Evolutionary conservation across 1,284 basidiomycete species (phyloP).

Genomic region (Cryptococcus maquisensis): DNA sequence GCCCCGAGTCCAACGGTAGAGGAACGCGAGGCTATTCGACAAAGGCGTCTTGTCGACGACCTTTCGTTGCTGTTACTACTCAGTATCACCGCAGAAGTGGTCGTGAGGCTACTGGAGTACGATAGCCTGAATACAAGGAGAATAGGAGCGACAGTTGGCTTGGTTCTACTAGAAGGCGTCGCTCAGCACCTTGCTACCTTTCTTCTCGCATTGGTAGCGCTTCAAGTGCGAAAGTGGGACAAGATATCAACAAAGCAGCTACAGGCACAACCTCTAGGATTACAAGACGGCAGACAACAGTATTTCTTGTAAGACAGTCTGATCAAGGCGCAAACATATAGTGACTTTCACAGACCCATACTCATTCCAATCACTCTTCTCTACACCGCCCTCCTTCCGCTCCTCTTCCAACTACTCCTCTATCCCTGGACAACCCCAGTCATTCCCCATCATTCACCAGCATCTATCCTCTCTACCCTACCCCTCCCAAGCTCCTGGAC

Average conservation of each 20-base stretch:
- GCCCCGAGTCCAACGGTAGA: background rate
- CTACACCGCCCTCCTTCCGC: conserved; percentile 80
- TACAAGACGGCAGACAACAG: background rate
- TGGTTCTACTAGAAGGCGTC: conserved; percentile 22
- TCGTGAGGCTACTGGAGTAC: conserved; percentile 11
- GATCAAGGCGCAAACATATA: background rate
- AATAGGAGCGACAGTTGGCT: background rate
- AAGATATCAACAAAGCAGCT: background rate
- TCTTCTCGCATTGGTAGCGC: conserved; percentile 18
- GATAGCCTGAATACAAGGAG: background rate
- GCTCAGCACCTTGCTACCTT: conserved; percentile 36
- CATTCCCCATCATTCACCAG: conserved; percentile 24
- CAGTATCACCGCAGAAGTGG: conserved; percentile 29
- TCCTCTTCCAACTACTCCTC: conserved; percentile 75
- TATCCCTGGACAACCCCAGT: conserved; percentile 65
- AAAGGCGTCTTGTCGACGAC: background rate
- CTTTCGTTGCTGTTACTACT: conserved; percentile 11
- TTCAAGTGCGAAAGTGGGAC: conserved; percentile 30
- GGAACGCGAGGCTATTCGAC: background rate
- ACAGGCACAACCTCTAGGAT: background rate
- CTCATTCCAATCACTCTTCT: conserved; percentile 74
- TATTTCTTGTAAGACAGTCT: conserved; percentile 29
- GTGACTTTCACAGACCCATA: conserved; percentile 54
- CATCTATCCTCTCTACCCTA: conserved; percentile 6
- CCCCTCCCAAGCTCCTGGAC: background rate